These are phyloP conservation scores for Moniliella sp. DNA, from an alignment of 1,284 basidiomycete genomes.

Conservation along the genomic window DNA sequence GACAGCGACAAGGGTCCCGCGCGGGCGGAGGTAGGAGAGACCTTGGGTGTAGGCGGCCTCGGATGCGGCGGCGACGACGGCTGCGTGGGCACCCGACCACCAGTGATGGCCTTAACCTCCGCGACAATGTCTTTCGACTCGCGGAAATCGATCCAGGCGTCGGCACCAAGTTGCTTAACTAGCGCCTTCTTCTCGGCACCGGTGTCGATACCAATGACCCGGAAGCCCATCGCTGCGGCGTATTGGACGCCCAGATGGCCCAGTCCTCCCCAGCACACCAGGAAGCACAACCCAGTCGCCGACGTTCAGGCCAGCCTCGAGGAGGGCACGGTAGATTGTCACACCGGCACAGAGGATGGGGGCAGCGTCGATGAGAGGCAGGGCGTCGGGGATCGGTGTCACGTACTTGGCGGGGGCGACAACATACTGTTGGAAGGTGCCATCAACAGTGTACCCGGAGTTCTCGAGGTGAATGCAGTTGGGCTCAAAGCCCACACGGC, in stretches of 20 bases:
- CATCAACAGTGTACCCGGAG: conserved; percentile 47
- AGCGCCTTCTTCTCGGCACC: conserved; percentile 55
- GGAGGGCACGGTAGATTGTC: conserved; percentile 64
- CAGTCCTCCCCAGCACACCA: conserved; percentile 48
- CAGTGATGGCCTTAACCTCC: conserved; percentile 42
- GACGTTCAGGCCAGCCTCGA: conserved; percentile 45
- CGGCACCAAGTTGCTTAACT: conserved; percentile 49
- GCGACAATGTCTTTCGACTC: conserved; percentile 40
- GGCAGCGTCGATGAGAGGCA: too few relatives aligned
- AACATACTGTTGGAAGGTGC: conserved; percentile 67
- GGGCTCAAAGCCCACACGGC: conserved; percentile 51
- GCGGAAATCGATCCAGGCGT: conserved; percentile 59
- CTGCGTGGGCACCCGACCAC: conserved; percentile 54
- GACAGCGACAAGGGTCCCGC: conserved; percentile 50
- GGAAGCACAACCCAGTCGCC: conserved; percentile 63
- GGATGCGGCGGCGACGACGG: conserved; percentile 31
- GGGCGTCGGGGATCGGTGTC: too few relatives aligned
- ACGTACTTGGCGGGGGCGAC: too few relatives aligned
- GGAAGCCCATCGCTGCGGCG: conserved; percentile 36
- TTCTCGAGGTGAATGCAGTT: conserved; percentile 20
- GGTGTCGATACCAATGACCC: conserved; percentile 58
- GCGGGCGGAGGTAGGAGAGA: conserved; percentile 42
- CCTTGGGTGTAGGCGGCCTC: conserved; percentile 50
- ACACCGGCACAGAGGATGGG: conserved; percentile 56
- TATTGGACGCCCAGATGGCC: conserved; percentile 32